Conservation (phyloP, 176 grass and related monocot species). For the Elymus sibiricus region DNA sequence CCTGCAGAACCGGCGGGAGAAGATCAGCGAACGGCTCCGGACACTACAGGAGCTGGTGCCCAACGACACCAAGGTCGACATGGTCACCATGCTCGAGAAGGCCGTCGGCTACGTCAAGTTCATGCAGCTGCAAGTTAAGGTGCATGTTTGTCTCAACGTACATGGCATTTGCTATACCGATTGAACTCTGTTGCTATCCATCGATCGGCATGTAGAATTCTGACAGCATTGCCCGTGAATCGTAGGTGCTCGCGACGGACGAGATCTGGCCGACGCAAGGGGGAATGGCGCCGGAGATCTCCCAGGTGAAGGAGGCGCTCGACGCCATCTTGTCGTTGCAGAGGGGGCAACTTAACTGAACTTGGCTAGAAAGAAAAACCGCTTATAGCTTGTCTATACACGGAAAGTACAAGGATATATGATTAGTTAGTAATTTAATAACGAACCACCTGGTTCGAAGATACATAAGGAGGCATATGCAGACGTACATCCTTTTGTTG, state of each 20-base stretch:
- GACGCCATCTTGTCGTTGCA: constrained; percentile 79
- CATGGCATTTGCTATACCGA: too few species aligned
- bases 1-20: constrained; percentile 69
- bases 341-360: constrained; percentile 20
- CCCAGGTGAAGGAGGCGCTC: constrained; percentile 77
- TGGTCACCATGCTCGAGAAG: constrained; percentile 96
- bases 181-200: too few species aligned
- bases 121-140: constrained; percentile 88
- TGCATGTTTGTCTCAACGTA: too few species aligned
- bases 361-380: too few species aligned
- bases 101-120: constrained; percentile 81
- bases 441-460: constrained; percentile 49
- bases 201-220: too few species aligned
- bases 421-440: too few species aligned
- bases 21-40: constrained; percentile 81
- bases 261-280: constrained; percentile 94
- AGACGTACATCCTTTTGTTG: constrained; percentile 25
- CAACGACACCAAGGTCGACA: constrained; percentile 82
- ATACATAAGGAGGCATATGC: constrained; percentile 40
- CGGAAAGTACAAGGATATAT: too few species aligned
- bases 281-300: constrained; percentile 60
- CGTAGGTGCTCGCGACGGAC: constrained; percentile 83
- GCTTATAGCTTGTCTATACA: too few species aligned
- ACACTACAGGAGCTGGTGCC: constrained; percentile 93
- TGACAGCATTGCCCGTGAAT: too few species aligned